Percentiles rank a stretch among this genome's conserved stretches.
These are phyloP conservation scores for Didymella lethalis DNA, from an alignment of 2,329 filamentous ascomycete genomes.

Conservation along the genomic window DNA sequence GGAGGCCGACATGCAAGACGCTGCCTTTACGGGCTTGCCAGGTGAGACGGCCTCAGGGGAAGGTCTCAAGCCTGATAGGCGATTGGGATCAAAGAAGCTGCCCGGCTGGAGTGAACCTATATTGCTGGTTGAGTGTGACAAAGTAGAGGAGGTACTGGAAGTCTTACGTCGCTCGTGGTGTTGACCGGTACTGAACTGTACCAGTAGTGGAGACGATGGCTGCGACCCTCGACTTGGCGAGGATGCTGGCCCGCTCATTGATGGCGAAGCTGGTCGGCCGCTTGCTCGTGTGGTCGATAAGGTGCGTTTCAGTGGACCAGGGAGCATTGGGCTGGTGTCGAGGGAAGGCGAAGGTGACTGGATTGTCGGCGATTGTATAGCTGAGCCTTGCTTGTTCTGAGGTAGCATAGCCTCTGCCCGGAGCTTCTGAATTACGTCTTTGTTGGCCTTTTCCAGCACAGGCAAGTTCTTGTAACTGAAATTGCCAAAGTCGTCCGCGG, in stretches of 20 bases:
- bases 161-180: slow-evolving; percentile 87
- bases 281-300: slow-evolving; percentile 81
- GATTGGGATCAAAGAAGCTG: slow-evolving; percentile 75
- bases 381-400: slow-evolving; percentile 60
- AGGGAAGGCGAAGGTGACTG: slow-evolving; percentile 70
- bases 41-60: slow-evolving; percentile 64
- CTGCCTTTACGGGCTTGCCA: slow-evolving; percentile 56
- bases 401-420: slow-evolving; percentile 86
- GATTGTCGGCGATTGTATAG: slow-evolving; percentile 53
- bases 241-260: slow-evolving; percentile 79
- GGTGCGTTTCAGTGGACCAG: slow-evolving; percentile 81
- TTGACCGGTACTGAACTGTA: slow-evolving; percentile 90
- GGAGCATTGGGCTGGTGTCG: slow-evolving; percentile 84
- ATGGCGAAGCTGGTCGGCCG: slow-evolving; percentile 82
- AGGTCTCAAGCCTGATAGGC: slow-evolving; percentile 61
- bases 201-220: slow-evolving; percentile 88
- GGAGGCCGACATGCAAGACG: slow-evolving; percentile 57
- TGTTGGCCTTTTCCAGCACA: slow-evolving; percentile 96
- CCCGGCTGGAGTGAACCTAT: slow-evolving; percentile 70
- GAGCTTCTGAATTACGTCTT: slow-evolving; percentile 96
- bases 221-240: slow-evolving; percentile 88
- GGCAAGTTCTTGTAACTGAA: slow-evolving; percentile 98
- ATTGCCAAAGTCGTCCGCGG: slow-evolving; percentile 90
- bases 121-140: slow-evolving; percentile 78
- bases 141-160: slow-evolving; percentile 84